Evolutionary conservation across 768 basidiomycete species (phyloP).

Genomic region (Kondoa malvinella): DNA sequence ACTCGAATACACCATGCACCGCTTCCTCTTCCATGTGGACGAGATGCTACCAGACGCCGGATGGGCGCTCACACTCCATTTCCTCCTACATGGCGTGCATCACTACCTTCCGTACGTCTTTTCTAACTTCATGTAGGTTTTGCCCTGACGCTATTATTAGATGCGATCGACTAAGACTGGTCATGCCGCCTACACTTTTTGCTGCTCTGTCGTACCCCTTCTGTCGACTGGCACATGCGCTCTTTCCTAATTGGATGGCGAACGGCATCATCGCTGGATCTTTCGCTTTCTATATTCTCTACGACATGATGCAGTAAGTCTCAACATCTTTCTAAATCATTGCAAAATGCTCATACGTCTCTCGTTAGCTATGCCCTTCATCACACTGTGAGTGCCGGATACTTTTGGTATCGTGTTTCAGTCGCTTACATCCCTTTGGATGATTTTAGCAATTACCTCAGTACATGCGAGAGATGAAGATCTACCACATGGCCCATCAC

Average conservation of each 20-base stretch:
- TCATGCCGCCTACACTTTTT: constrained; percentile 90
- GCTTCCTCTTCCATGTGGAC: constrained; percentile 95
- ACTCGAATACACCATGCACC: constrained; percentile 70
- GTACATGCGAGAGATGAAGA: constrained; percentile 84
- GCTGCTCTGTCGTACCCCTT: constrained; percentile 60
- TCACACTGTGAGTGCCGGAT: too few relatives aligned
- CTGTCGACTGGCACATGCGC: constrained; percentile 57
- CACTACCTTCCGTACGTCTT: constrained; percentile 70
- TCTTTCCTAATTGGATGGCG: constrained; percentile 71
- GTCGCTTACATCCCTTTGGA: too few relatives aligned
- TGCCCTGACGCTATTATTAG: neutral
- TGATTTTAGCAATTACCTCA: too few relatives aligned
- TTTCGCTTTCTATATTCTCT: constrained; percentile 38
- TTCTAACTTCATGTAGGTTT: neutral
- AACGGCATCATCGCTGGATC: constrained; percentile 81
- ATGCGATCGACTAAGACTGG: constrained; percentile 52
- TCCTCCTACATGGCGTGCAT: constrained; percentile 84
- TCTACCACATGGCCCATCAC: constrained; percentile 92
- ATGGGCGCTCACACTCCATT: constrained; percentile 66
- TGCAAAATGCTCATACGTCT: neutral
- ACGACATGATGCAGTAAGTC: constrained; percentile 28
- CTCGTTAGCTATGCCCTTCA: constrained; percentile 35
- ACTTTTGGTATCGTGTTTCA: too few relatives aligned
- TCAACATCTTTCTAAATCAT: neutral
- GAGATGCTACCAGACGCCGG: constrained; percentile 65